phyloP scores from a whole-genome alignment of 306 rosid species.

The Betula pendula region DNA sequence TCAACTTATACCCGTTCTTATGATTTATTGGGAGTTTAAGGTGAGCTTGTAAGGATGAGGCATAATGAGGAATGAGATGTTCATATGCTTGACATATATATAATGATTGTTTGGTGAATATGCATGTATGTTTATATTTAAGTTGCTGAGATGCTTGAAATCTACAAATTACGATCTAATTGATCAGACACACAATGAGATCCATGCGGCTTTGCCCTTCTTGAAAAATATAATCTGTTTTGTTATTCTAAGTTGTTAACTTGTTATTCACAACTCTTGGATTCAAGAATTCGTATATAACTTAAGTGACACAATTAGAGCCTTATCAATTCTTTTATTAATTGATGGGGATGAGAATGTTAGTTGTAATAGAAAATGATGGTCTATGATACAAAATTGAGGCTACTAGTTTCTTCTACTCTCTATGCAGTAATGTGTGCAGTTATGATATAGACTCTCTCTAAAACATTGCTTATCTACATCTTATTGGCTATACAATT shows the following conservation, averaged over 20 bases:
- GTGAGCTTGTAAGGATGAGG: neutral
- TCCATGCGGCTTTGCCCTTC: too few species aligned
- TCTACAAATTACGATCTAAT: too few species aligned
- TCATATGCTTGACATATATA: neutral
- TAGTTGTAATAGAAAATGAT: too few species aligned
- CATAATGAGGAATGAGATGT: neutral
- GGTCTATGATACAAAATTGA: neutral
- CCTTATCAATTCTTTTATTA: too few species aligned
- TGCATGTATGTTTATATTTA: neutral
- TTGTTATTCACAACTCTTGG: too few species aligned
- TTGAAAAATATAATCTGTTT: too few species aligned
- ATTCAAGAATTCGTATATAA: too few species aligned
- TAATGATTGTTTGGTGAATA: neutral
- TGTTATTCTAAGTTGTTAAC: too few species aligned
- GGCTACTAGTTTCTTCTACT: neutral
- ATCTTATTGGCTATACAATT: neutral
- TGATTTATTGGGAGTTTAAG: neutral
- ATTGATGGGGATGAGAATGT: neutral
- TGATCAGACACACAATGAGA: too few species aligned
- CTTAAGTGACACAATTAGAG: too few species aligned
- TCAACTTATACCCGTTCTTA: neutral
- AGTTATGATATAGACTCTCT: neutral
- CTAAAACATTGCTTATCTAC: neutral
- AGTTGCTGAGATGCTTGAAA: neutral
- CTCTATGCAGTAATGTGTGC: neutral